phyloP scores from a whole-genome alignment of 139 green algal species.

The Trebouxia sp. region DNA sequence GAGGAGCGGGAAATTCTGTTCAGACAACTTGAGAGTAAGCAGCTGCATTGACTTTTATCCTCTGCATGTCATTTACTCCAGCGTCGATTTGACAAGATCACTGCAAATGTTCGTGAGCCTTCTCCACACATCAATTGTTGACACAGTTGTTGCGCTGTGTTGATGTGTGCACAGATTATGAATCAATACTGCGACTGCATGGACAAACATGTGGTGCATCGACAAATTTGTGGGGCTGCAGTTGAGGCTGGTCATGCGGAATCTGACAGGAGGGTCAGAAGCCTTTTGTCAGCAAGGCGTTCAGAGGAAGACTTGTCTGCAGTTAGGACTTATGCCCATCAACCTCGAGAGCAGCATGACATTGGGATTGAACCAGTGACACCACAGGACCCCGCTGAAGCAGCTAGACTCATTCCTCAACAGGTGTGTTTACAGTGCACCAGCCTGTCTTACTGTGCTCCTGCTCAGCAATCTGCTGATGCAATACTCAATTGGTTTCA shows the following conservation, averaged over 20 bases:
- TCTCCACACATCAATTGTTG: too few relatives aligned
- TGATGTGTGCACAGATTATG: too few relatives aligned
- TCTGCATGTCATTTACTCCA: neutral
- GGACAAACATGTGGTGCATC: too few relatives aligned
- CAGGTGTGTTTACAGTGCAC: neutral
- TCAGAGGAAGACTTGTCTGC: constrained; percentile 6
- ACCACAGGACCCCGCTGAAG: neutral
- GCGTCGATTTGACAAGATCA: too few relatives aligned
- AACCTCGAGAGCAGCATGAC: neutral
- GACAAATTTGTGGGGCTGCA: neutral
- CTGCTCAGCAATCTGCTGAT: too few relatives aligned
- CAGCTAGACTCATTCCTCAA: neutral
- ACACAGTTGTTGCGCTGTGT: too few relatives aligned
- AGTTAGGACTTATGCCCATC: neutral
- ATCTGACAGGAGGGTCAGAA: neutral
- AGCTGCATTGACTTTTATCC: neutral
- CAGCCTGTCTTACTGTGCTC: too few relatives aligned
- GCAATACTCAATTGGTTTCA: too few relatives aligned
- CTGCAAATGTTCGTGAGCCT: too few relatives aligned
- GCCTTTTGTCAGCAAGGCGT: neutral
- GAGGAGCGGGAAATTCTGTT: constrained; percentile 31
- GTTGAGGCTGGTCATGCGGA: constrained; percentile 1
- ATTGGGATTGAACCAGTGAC: neutral
- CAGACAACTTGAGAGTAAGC: constrained; percentile 28
- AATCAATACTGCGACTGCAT: neutral